Evolutionary conservation across 495 filamentous ascomycete genomes (phyloP), one percentile per base, ranked within the genome.

Genomic region (Trichoderma virens): DNA sequence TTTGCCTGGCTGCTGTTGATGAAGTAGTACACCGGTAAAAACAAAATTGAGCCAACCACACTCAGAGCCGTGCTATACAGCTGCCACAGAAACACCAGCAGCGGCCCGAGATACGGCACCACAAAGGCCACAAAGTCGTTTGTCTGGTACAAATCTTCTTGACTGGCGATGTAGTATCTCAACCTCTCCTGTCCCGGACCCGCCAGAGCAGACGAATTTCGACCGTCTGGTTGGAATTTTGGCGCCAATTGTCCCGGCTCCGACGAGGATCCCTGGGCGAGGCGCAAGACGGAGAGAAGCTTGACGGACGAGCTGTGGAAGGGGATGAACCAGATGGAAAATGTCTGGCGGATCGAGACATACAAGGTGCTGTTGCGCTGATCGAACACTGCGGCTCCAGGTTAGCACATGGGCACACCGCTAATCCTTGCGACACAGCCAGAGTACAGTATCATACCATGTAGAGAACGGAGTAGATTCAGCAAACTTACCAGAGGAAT

Each of bases 101-200:
- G 11, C 16, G 81, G 77, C 41, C 72, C 80, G 0, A 77, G 77
- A n/a, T 73, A 71, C 30, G 76, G 80, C 28, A 74, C 67, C 59
- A 85, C 64, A 66, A 94, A 95, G 66, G 87, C 88, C 56, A 94
- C 74, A 67, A 90, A 88, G 68, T 96, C 87, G 34, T 88, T 86
- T 3, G 85, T 78, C 71, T 94, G 91, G 68, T 96, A 96, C 23
- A 92, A 75, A 69, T 96, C 92, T 65, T 94, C 86, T 69, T 96
- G 92, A 39, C 78, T 80, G 13, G 76, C 68, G 68, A 96, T 92
- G 68, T 86, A 87, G 74, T 90, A 93, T 18, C 67, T 68, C 65
- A 65, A 64, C 23, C 65, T 70, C 60, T 70, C 66, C 25, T 39
- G 39, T 32, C 54, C 66, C 6, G 65, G 62, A 30, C 64, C 38